Base-by-base conservation (phyloP, 1,139 yeast species). In the Geotrichum candidum region DNA sequence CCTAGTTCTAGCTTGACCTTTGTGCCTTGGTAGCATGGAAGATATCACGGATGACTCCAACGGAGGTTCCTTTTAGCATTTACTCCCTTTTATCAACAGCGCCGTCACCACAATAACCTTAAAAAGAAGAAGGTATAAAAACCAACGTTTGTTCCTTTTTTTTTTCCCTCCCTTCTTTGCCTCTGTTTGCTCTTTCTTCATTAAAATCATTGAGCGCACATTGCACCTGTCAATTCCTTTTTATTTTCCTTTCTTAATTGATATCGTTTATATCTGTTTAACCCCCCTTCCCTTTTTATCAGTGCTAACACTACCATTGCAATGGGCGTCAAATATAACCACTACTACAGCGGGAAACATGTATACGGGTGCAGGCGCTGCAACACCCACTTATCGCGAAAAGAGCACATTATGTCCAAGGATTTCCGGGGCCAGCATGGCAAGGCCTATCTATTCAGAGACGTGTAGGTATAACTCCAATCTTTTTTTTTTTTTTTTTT, bases 341-440 rank as follows among this genome's bases (percentile, higher is more conserved):
- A 68, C 41, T 74, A 74, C 61, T 69, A 76, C 23, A 66, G 67
- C 52, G 68, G 71, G 35, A 56, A 66, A 45, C 69, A 69, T 57
- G 69, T 77, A 54, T 78, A 74, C 68, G 76, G 76, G 61, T 78
- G 81, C 68, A 69, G 67, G 61, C 63, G 67, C 54, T 78, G 81
- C 70, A 67, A 68, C 59, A 74, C 80, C 2, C 80, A 78, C 63
- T 69, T 78, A 35, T 74, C 79, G 13, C 61, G 68, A 45, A 66
- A 66, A 58, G 71, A 68, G 53, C 77, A 76, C 61, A 69, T 76
- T 51, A 67, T 76, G 57, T 74, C 79, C 31, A 57, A 75, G 74
- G 71, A 73, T 55, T 78, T 78, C 61, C 72, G 69, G 52, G 82
- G 82, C 13, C 72, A 74, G 53, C 67, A 70, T 31, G 82, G 82